A percentile compares a stretch with the other conserved stretches of the same genome.
phyloP scores from a whole-genome alignment of 768 basidiomycete genomes.

The Hypholoma fasciculare region DNA sequence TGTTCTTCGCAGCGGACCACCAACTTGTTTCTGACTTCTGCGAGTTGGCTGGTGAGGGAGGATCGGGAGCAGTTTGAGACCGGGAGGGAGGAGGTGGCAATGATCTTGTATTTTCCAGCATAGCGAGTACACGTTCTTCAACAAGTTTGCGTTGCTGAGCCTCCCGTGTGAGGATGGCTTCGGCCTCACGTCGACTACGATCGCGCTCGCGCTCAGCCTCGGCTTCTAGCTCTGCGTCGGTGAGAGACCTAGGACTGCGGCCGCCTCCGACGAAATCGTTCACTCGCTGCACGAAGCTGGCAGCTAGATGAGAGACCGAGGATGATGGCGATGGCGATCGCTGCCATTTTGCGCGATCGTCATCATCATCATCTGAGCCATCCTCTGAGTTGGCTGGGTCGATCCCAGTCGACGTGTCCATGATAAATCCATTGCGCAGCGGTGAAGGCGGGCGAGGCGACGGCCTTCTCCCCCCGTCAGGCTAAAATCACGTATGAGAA shows the following conservation, averaged over 20 bases:
- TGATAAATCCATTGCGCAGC: constrained; percentile 60
- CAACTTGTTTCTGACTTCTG: constrained; percentile 65
- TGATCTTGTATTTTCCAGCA: constrained; percentile 55
- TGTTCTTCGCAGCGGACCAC: constrained; percentile 77
- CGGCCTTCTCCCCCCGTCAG: constrained; percentile 37
- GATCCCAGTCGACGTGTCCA: constrained; percentile 60
- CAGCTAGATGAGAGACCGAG: constrained; percentile 72
- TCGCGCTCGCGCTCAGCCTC: constrained; percentile 80
- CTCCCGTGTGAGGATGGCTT: constrained; percentile 71
- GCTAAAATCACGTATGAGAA: constrained; percentile 24
- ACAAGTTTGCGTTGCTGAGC: constrained; percentile 65
- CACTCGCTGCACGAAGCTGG: constrained; percentile 75
- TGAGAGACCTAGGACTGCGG: constrained; percentile 46
- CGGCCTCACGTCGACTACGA: constrained; percentile 72
- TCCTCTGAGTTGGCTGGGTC: constrained; percentile 15
- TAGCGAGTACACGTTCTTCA: constrained; percentile 76
- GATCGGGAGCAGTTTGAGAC: constrained; percentile 52
- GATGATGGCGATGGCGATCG: constrained; percentile 64
- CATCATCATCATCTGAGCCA: constrained; percentile 47
- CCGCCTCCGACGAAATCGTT: constrained; percentile 58
- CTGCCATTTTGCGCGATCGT: constrained; percentile 34
- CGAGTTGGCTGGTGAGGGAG: constrained; percentile 64
- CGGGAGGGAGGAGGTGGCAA: constrained; percentile 63
- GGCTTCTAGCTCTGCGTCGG: constrained; percentile 81
- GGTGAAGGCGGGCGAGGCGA: constrained; percentile 68